phyloP scores from a whole-genome alignment of 2,329 filamentous ascomycete species.

The Colletotrichum sp. region DNA sequence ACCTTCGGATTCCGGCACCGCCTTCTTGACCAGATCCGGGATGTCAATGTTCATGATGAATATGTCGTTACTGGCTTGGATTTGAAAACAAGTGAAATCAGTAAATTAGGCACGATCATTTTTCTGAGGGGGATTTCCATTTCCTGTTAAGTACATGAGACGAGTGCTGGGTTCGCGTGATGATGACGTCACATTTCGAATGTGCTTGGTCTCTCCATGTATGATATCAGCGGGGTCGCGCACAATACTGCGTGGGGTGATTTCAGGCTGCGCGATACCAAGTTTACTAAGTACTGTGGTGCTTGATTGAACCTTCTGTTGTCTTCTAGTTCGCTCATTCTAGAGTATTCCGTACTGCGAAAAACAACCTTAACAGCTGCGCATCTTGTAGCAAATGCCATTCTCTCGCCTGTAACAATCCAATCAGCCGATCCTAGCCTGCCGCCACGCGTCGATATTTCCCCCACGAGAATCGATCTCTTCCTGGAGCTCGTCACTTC shows the following conservation, averaged over 20 bases:
- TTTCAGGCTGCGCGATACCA: background rate
- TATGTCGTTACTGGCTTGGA: background rate
- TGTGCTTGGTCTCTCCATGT: background rate
- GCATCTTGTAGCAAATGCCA: accelerated
- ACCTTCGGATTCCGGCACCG: slow-evolving; percentile 33
- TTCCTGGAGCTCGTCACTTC: background rate
- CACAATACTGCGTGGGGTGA: background rate
- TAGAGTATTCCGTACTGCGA: accelerated
- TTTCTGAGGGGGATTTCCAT: too few species aligned
- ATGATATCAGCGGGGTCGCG: slow-evolving; percentile 2
- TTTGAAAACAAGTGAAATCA: too few species aligned
- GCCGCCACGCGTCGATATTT: background rate
- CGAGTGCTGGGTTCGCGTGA: background rate
- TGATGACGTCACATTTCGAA: background rate
- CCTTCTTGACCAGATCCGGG: slow-evolving; percentile 32
- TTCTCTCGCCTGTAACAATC: accelerated
- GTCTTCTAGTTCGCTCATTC: accelerated
- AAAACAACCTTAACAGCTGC: accelerated
- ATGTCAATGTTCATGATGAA: slow-evolving; percentile 29
- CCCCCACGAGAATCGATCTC: background rate
- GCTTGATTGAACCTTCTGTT: accelerated
- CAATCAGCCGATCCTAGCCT: background rate
- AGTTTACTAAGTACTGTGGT: background rate
- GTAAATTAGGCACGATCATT: background rate
- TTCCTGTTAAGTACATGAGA: background rate